phyloP scores from a whole-genome alignment of 306 rosid genomes.

The Prunus persica region Prunus_persica_NCBIv2 NC_034015.1:15363501-15364000 shows the following conservation, averaged over 20 bases:
- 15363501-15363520: neutral
- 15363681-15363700: neutral
- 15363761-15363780: conserved; percentile 92
- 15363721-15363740: conserved; percentile 5
- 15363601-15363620: neutral
- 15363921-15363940: conserved; percentile 36
- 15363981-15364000: conserved; percentile 67
- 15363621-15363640: neutral
- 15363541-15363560: neutral
- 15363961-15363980: conserved; percentile 18
- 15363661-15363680: neutral
- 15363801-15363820: conserved; percentile 95
- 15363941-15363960: conserved; percentile 18
- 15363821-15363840: conserved; percentile 98
- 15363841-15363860: conserved; percentile 81
- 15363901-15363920: conserved; percentile 84
- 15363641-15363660: neutral
- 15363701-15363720: neutral
- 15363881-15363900: conserved; percentile 93
- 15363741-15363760: conserved; percentile 44
- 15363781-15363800: conserved; percentile 87
- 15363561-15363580: neutral
- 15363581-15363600: neutral
- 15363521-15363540: neutral
- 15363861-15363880: conserved; percentile 81